Evolutionary conservation across 148 eudicot genomes (phyloP).

Genomic region (Rhododendron henanense): DNA sequence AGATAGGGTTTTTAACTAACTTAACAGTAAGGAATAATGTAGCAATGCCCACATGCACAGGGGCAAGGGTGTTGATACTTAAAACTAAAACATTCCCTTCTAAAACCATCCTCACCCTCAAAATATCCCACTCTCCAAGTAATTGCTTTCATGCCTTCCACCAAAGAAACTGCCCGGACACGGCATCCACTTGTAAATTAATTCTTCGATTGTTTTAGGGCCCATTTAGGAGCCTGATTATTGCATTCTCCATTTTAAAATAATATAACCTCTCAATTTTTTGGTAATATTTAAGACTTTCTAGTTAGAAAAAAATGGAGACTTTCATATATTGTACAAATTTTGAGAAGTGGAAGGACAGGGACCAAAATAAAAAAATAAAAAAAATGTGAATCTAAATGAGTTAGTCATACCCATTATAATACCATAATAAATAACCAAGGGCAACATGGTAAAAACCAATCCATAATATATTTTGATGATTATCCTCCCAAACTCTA

Average conservation of each 20-base stretch:
- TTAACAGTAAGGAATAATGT: not conserved
- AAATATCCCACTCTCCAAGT: not conserved
- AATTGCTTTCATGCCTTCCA: constrained; percentile 1
- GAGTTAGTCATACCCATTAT: not conserved
- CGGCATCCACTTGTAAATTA: not conserved
- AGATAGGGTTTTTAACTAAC: not conserved
- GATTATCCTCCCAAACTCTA: not conserved
- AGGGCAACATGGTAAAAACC: not conserved
- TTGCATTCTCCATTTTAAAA: not conserved
- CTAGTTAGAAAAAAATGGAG: not conserved
- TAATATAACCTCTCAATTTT: not conserved
- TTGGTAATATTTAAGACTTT: not conserved
- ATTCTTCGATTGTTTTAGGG: not conserved
- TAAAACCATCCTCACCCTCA: not conserved
- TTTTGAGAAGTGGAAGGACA: not conserved
- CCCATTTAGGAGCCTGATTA: not conserved
- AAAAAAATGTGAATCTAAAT: not conserved
- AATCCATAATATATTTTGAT: not conserved
- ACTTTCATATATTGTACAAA: not conserved
- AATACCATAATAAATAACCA: not conserved
- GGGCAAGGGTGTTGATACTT: not conserved
- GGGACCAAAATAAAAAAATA: not conserved
- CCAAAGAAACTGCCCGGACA: not conserved
- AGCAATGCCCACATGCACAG: not conserved
- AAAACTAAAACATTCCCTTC: not conserved